Percentiles rank a stretch among this genome's conserved stretches.
These are phyloP conservation scores for Tricholoma bakamatsutake DNA, from an alignment of 768 basidiomycete genomes.

Conservation along the genomic window DNA sequence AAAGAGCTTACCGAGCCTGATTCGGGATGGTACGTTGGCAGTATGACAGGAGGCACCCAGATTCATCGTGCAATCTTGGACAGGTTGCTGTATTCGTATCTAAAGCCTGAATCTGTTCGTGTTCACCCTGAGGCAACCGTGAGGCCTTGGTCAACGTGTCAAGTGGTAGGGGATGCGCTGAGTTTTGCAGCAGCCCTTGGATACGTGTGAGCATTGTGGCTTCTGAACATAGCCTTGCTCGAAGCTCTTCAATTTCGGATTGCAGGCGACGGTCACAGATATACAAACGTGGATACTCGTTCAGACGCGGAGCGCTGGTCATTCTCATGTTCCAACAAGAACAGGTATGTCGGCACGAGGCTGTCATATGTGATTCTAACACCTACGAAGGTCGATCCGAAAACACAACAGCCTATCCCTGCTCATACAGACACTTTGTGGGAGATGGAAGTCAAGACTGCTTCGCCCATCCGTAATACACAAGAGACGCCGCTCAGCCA, in stretches of 20 bases:
- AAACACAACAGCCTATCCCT: slow-evolving; percentile 68
- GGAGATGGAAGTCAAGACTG: slow-evolving; percentile 87
- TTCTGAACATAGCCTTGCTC: background rate
- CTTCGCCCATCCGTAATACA: slow-evolving; percentile 69
- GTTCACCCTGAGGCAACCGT: slow-evolving; percentile 85
- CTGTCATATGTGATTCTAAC: background rate
- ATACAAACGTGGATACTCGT: slow-evolving; percentile 77
- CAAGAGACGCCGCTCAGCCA: slow-evolving; percentile 70
- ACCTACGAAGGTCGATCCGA: slow-evolving; percentile 57
- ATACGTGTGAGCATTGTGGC: slow-evolving; percentile 47
- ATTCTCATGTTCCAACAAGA: slow-evolving; percentile 87
- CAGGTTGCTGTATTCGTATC: slow-evolving; percentile 74
- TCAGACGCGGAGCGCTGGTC: slow-evolving; percentile 61
- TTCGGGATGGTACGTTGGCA: slow-evolving; percentile 54
- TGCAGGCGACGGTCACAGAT: slow-evolving; percentile 64
- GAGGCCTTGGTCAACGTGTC: slow-evolving; percentile 75
- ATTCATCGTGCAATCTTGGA: background rate
- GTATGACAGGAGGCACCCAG: background rate
- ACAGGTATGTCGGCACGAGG: slow-evolving; percentile 39
- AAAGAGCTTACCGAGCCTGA: slow-evolving; percentile 64
- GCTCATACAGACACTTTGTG: slow-evolving; percentile 78
- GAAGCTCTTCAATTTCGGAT: background rate
- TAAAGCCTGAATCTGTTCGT: slow-evolving; percentile 80
- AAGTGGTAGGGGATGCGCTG: slow-evolving; percentile 74
- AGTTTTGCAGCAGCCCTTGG: slow-evolving; percentile 79